These are phyloP conservation scores for Microsporum ferrugineum DNA, from an alignment of 2,329 filamentous ascomycete genomes.

Conservation along the genomic window DNA sequence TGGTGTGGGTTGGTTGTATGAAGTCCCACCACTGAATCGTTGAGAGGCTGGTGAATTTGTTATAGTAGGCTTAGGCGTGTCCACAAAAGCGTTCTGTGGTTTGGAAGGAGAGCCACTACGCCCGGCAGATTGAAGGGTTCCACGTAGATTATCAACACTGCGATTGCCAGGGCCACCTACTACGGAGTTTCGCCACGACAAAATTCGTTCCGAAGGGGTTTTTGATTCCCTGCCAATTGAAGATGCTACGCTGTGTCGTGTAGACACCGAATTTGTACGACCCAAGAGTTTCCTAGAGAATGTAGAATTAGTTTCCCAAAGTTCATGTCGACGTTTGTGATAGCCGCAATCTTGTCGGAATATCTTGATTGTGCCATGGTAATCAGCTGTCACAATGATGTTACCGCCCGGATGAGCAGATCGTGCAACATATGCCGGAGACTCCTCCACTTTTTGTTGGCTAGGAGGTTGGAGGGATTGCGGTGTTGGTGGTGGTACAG, in stretches of 20 bases:
- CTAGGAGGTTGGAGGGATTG: slow-evolving; percentile 23
- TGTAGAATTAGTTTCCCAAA: slow-evolving; percentile 65
- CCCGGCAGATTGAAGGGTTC: slow-evolving; percentile 20
- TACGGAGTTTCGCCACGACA: slow-evolving; percentile 72
- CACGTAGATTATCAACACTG: slow-evolving; percentile 35
- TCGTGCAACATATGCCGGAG: slow-evolving; percentile 64
- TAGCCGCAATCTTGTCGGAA: slow-evolving; percentile 91
- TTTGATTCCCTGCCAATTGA: slow-evolving; percentile 35
- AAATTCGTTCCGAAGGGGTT: slow-evolving; percentile 61
- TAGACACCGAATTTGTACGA: slow-evolving; percentile 47
- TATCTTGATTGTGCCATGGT: slow-evolving; percentile 79
- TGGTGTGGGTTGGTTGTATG: not conserved
- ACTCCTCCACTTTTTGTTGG: slow-evolving; percentile 48
- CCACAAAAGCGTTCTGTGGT: slow-evolving; percentile 14
- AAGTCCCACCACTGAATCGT: not conserved
- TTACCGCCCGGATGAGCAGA: slow-evolving; percentile 69
- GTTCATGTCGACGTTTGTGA: slow-evolving; percentile 61
- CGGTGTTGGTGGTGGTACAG: not conserved
- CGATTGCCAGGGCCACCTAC: slow-evolving; percentile 39
- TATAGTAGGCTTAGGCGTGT: not conserved
- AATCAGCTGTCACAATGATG: slow-evolving; percentile 85
- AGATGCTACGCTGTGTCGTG: slow-evolving; percentile 39
- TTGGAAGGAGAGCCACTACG: slow-evolving; percentile 42
- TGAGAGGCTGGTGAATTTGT: not conserved
- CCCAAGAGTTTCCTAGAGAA: slow-evolving; percentile 57